Conservation (phyloP, 176 grass and related monocot species). For the Oryza punctata region DNA sequence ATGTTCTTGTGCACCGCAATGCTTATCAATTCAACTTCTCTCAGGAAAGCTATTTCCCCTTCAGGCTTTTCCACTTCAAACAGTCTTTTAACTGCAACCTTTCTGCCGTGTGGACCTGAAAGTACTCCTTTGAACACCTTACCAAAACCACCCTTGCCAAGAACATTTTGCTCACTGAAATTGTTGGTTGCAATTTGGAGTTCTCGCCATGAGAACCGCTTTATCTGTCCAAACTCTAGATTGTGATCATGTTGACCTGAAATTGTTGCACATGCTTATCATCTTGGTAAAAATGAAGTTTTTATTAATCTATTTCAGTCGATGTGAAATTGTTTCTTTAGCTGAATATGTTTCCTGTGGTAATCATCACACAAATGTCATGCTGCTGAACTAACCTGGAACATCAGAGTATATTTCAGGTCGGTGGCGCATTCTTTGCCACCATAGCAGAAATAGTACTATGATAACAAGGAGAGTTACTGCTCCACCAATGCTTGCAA, state of each 20-base stretch:
- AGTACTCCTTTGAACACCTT: conserved; percentile 88
- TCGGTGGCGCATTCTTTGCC: conserved; percentile 43
- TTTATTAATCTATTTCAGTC: conserved; percentile 22
- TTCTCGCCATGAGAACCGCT: conserved; percentile 71
- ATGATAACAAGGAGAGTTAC: conserved; percentile 36
- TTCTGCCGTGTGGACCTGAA: conserved; percentile 50
- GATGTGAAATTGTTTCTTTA: not conserved
- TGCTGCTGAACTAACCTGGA: conserved; percentile 56
- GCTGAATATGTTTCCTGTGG: not conserved
- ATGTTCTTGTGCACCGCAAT: conserved; percentile 91
- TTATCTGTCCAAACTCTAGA: conserved; percentile 82
- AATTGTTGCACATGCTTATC: conserved; percentile 23
- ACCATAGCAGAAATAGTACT: conserved; percentile 61
- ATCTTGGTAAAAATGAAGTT: conserved; percentile 7
- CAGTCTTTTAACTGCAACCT: conserved; percentile 73
- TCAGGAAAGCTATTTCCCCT: conserved; percentile 75
- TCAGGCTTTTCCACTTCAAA: conserved; percentile 45
- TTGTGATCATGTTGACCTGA: conserved; percentile 74
- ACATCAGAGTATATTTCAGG: conserved; percentile 80
- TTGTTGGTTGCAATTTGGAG: conserved; percentile 78
- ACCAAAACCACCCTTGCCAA: conserved; percentile 89
- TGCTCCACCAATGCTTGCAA: conserved; percentile 60
- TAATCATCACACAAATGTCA: not conserved
- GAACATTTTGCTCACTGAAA: conserved; percentile 76
- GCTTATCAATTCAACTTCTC: conserved; percentile 92